Percentiles rank a stretch among this genome's conserved stretches.
phyloP scores from a whole-genome alignment of 2,329 filamentous ascomycete genomes.

The Aureobasidium namibiae region DNA sequence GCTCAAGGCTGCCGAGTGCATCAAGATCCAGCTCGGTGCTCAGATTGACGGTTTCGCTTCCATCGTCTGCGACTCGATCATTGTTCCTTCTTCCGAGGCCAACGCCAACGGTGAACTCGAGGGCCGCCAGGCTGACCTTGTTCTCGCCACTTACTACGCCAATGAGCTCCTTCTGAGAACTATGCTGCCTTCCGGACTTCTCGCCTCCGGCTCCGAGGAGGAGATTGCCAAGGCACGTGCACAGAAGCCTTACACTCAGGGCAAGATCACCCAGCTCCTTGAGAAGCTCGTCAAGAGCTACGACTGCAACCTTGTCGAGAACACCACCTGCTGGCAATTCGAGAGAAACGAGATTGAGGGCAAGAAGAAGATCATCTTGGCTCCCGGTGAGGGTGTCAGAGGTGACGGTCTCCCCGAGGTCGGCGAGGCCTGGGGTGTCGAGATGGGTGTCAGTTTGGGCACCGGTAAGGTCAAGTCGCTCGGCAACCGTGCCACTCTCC shows the following conservation, averaged over 20 bases:
- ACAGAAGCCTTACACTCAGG: constrained; percentile 74
- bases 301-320: constrained; percentile 89
- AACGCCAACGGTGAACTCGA: constrained; percentile 49
- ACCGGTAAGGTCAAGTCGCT: constrained; percentile 91
- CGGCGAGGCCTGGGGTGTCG: constrained; percentile 94
- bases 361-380: constrained; percentile 94
- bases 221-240: constrained; percentile 84
- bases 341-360: constrained; percentile 96
- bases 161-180: constrained; percentile 90
- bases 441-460: constrained; percentile 85
- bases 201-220: constrained; percentile 78
- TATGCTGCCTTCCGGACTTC: constrained; percentile 81
- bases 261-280: constrained; percentile 76
- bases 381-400: constrained; percentile 77
- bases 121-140: constrained; percentile 74
- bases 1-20: constrained; percentile 75
- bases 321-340: constrained; percentile 95
- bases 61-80: constrained; percentile 88
- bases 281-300: constrained; percentile 90
- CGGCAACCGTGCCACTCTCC: constrained; percentile 79
- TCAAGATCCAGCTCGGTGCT: constrained; percentile 98
- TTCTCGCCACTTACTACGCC: constrained; percentile 87
- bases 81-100: constrained; percentile 57
- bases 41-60: constrained; percentile 97
- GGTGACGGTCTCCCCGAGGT: constrained; percentile 84